Conservation (phyloP, 139 green algal genomes). For the Coelastrella sp. region DNA sequence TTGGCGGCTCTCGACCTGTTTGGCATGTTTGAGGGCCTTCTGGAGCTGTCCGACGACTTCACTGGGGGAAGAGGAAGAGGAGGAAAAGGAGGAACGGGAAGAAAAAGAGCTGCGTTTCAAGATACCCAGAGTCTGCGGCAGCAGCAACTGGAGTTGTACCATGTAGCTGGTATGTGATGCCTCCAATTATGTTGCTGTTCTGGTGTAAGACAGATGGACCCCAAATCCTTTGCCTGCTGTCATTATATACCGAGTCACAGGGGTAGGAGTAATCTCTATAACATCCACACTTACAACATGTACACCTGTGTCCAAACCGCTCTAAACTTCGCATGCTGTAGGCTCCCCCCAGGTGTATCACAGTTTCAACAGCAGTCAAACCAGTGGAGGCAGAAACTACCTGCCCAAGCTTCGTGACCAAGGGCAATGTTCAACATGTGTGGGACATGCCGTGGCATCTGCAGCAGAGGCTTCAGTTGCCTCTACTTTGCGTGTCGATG, state of each 20-base stretch:
- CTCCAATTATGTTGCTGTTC: not conserved
- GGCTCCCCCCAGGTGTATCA: not conserved
- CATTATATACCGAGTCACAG: no score
- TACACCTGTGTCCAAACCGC: no score
- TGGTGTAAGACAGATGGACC: not conserved
- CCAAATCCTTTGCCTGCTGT: no score
- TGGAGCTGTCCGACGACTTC: not conserved
- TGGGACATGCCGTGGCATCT: not conserved
- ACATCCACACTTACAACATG: not conserved
- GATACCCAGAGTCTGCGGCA: not conserved
- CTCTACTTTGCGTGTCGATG: not conserved
- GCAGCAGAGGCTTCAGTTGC: not conserved
- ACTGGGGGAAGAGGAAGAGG: not conserved
- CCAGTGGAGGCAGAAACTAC: not conserved
- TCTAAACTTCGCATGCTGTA: not conserved
- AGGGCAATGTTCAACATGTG: not conserved
- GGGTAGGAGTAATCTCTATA: not conserved
- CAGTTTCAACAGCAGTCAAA: not conserved
- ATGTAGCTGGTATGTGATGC: not conserved
- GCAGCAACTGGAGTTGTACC: not conserved
- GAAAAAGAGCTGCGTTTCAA: not conserved
- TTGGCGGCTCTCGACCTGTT: not conserved
- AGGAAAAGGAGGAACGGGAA: not conserved
- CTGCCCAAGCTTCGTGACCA: not conserved
- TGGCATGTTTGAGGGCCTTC: not conserved